Evolutionary conservation across 495 filamentous ascomycete species (phyloP).

Genomic region (Glonium stellatum): DNA sequence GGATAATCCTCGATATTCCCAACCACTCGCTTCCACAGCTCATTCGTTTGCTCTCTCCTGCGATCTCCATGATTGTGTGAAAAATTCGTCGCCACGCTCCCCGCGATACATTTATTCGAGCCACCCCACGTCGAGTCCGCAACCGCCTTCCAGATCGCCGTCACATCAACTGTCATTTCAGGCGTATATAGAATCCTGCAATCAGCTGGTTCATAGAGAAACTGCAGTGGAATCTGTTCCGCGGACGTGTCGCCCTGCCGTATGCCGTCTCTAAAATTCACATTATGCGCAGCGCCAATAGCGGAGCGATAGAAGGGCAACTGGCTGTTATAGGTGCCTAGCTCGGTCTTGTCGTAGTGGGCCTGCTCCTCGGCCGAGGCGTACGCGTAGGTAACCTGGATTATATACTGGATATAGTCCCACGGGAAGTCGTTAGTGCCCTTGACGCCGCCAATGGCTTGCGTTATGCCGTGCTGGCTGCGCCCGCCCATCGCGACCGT

Average conservation of each 20-base stretch:
- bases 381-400: neutral
- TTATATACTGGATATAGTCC: slow-evolving; percentile 2
- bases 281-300: neutral
- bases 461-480: slow-evolving; percentile 47
- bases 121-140: slow-evolving; percentile 15
- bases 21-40: neutral
- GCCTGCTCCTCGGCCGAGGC: neutral
- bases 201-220: slow-evolving; percentile 28
- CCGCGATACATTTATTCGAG: slow-evolving; percentile 2
- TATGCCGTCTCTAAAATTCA: slow-evolving; percentile 28
- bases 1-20: slow-evolving; percentile 1
- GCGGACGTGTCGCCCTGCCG: slow-evolving; percentile 16
- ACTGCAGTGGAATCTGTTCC: slow-evolving; percentile 26
- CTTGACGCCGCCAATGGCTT: slow-evolving; percentile 53
- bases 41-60: neutral
- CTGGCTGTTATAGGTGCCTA: slow-evolving; percentile 1
- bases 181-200: slow-evolving; percentile 28
- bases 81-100: neutral
- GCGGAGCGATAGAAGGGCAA: slow-evolving; percentile 6
- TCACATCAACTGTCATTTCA: slow-evolving; percentile 18
- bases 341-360: slow-evolving; percentile 6
- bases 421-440: slow-evolving; percentile 31
- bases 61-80: neutral
- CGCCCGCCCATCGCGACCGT: slow-evolving; percentile 56
- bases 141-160: slow-evolving; percentile 21